Conservation (phyloP, 1,284 basidiomycete genomes). For the Pyrrhoderma lamaoense region DNA sequence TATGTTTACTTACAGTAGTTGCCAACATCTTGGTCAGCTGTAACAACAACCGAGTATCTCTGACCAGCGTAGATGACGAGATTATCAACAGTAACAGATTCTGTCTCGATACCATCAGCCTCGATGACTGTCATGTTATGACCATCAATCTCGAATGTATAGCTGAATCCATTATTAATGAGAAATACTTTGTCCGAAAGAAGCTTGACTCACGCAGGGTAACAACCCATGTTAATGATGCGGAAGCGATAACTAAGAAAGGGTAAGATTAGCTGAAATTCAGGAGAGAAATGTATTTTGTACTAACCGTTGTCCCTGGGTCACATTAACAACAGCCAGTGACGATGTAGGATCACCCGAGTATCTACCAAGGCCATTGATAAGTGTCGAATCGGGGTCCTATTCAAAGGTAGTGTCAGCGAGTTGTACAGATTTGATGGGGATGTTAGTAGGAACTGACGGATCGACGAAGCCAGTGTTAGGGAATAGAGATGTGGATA, state of each 20-base stretch:
- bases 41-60: constrained; percentile 32
- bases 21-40: constrained; percentile 29
- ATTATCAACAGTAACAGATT: constrained; percentile 28
- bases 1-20: constrained; percentile 29
- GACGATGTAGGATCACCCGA: constrained; percentile 21
- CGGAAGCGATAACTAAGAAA: constrained; percentile 28
- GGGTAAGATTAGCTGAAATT: constrained; percentile 12
- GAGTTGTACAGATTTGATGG: not conserved
- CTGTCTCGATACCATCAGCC: constrained; percentile 28
- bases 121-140: constrained; percentile 34
- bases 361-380: constrained; percentile 30
- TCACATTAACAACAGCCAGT: constrained; percentile 27
- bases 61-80: constrained; percentile 32
- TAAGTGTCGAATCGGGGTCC: constrained; percentile 24
- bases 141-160: constrained; percentile 30
- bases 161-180: not conserved
- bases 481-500: constrained; percentile 11
- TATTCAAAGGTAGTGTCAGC: constrained; percentile 1
- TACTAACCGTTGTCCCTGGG: constrained; percentile 15
- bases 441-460: constrained; percentile 2
- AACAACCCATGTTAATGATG: constrained; percentile 22
- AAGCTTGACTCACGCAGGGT: constrained; percentile 15
- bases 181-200: not conserved
- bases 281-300: not conserved
- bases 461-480: constrained; percentile 12